Evolutionary conservation across 1,139 yeast species (phyloP).

Genomic region (Yamadazyma pseudoaaseri): DNA sequence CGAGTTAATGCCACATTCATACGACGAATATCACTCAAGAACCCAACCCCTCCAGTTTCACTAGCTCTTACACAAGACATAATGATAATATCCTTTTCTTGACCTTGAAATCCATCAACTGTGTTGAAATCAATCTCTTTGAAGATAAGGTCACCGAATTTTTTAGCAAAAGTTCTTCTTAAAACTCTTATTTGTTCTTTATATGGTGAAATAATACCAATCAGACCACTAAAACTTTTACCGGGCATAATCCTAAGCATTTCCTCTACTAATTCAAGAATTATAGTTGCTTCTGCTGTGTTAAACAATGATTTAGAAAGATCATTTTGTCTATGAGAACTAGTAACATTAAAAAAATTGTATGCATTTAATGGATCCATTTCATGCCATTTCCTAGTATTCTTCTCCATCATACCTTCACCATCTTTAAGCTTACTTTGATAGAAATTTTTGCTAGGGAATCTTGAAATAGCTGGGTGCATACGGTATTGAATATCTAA

Average conservation of each 20-base stretch:
- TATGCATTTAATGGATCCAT: slow-evolving; percentile 62
- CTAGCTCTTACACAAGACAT: slow-evolving; percentile 94
- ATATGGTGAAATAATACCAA: slow-evolving; percentile 94
- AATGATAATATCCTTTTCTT: slow-evolving; percentile 89
- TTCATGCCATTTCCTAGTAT: slow-evolving; percentile 75
- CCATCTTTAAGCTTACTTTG: slow-evolving; percentile 74
- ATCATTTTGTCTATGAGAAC: slow-evolving; percentile 61
- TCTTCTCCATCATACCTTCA: slow-evolving; percentile 57
- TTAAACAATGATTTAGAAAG: slow-evolving; percentile 72
- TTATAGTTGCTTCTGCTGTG: slow-evolving; percentile 65
- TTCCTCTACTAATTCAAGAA: slow-evolving; percentile 64
- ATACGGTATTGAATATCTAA: slow-evolving; percentile 96
- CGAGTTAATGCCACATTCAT: slow-evolving; percentile 96
- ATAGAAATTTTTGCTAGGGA: slow-evolving; percentile 87
- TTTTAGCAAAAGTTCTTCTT: slow-evolving; percentile 52
- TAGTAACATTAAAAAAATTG: slow-evolving; percentile 69
- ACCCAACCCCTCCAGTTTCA: slow-evolving; percentile 70
- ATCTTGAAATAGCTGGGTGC: slow-evolving; percentile 88
- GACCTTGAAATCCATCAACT: slow-evolving; percentile 98
- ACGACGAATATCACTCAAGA: slow-evolving; percentile 84
- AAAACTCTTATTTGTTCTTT: slow-evolving; percentile 76
- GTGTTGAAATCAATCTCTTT: slow-evolving; percentile 85
- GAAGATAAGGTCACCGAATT: slow-evolving; percentile 62
- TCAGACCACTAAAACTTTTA: slow-evolving; percentile 61
- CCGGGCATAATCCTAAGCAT: slow-evolving; percentile 52